Evolutionary conservation across 1,284 basidiomycete species (phyloP), one percentile per base, ranked within the genome.

Genomic region (Clitocybe nebularis): DNA sequence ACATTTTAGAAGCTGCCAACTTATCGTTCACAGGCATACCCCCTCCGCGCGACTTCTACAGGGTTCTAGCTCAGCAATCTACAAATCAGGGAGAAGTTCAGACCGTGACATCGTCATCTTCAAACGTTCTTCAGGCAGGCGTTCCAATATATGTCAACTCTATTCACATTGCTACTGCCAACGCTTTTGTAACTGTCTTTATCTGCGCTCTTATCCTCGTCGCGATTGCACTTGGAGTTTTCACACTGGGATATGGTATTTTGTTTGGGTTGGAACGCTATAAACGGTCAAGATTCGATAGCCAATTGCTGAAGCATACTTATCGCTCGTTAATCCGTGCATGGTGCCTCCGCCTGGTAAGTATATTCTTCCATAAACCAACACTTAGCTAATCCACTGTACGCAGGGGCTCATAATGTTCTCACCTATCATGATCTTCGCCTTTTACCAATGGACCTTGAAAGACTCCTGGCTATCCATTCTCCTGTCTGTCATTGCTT

Each of bases 371-470:
- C 39, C 26, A 16, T 24, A 25, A 7, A 10, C n/a, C n/a, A n/a
- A n/a, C n/a, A n/a, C n/a, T 14, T 35, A 14, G 43, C 22, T 19
- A 32, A 39, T 7, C 47, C 36, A 48, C 25, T 50, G 40, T 38
- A 21, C 55, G 4, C 32, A 90, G 82, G 78, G 71, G 16, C 60
- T 93, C 17, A 64, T 87, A 38, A 67, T 74, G 24, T 69, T 81
- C 48, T 67, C 79, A 36, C 93, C 93, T 5, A 66, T 92, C 43
- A 65, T 81, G 50, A 76, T 87, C 45, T 90, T 95, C 55, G 69
- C 77, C 5, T 79, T 95, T 58, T 91, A 85, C 63, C 92, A 95
- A 60, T 95, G 91, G 89, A 87, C 84, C 0, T 71, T 95, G 45
- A 74, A 77, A 45, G 90, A 94, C 61, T 93, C 90, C 0, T 89